These are phyloP conservation scores for Marchantia polymorpha DNA, from an alignment of 225 moss, liverwort and hornwort genomes.

Conservation along the genomic window DNA sequence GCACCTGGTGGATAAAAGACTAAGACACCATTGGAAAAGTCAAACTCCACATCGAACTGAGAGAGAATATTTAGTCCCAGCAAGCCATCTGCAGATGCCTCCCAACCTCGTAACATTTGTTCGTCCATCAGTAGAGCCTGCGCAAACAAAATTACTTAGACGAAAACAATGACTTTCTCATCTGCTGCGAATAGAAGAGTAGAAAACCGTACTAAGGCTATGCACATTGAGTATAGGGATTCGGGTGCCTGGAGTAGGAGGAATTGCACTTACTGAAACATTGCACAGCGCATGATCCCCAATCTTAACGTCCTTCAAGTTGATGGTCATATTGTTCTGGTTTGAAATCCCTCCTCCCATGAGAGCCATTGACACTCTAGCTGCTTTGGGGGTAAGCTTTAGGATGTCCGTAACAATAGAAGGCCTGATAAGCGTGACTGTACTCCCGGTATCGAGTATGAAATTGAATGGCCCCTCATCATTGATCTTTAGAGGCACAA, in stretches of 20 bases:
- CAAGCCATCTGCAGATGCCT: conserved; percentile 76
- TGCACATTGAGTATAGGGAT: background rate
- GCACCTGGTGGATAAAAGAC: conserved; percentile 66
- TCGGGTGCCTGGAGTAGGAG: background rate
- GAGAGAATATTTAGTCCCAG: conserved; percentile 79
- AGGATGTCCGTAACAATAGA: conserved; percentile 59
- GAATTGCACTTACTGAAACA: conserved; percentile 50
- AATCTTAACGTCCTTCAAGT: conserved; percentile 57
- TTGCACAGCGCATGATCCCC: conserved; percentile 54
- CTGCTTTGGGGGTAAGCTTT: conserved; percentile 58
- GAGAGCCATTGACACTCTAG: conserved; percentile 67
- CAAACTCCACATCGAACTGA: conserved; percentile 91
- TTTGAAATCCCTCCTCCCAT: conserved; percentile 70
- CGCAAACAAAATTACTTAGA: background rate
- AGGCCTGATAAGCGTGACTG: conserved; percentile 78
- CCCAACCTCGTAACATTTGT: conserved; percentile 73
- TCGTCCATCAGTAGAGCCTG: conserved; percentile 91
- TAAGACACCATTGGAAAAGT: conserved; percentile 65
- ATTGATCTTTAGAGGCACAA: conserved; percentile 78
- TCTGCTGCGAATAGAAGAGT: background rate
- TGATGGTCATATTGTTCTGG: conserved; percentile 38
- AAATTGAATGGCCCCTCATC: conserved; percentile 84
- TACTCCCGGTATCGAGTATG: conserved; percentile 90
- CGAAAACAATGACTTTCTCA: background rate
- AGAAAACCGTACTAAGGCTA: background rate